Evolutionary conservation across 2,329 filamentous ascomycete species (phyloP), one percentile per base, ranked within the genome.

Genomic region (Colletotrichum sansevieriae): DNA sequence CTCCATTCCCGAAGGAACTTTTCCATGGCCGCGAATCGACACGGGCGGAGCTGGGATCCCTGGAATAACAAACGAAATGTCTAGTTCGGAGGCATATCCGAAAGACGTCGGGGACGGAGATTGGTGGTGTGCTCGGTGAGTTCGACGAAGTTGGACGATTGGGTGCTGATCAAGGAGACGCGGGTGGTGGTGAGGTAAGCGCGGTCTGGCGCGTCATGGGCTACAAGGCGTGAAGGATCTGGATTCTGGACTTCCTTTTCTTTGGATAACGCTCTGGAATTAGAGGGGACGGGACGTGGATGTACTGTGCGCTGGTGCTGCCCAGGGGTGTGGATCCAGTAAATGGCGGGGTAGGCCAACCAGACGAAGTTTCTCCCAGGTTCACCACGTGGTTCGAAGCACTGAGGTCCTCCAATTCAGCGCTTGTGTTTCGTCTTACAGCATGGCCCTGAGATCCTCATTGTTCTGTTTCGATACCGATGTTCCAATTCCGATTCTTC

Each of bases 1-100:
- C 95, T 89, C 96, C 96, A 99, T 76, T 93, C 92, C 78, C 95
- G 91, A 77, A 99, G 87, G 81, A 95, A 98, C 76, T 90, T 91
- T 85, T 98, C 94, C 96, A 99, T 98, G 54, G 33, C 65, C 13
- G 37, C 63, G 55, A 52, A 51, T 49, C 52, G 64, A 54, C 54
- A 9, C 35, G 20, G 35, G 10, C 39, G 18, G 22, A 60, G 33
- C 57, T 49, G 33, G 13, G 57, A 18, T 44, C 15, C 57, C 57
- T 20, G 57, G 43, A 46, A 58, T 29, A n/a, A 46, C 39, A 47
- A n/a, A 35, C 57, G 57, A 33, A 44, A 41, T 25, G 20, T 46
- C 54, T 65, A 68, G 15, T 59, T 68, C 18, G 61, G 33, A 46
- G 29, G 65, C 65, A 68, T 68, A 39, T 49, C 61, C 33, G 33